phyloP scores from a whole-genome alignment of 352 stramenopile genomes.

The Elongisporangium prolatum region DNA sequence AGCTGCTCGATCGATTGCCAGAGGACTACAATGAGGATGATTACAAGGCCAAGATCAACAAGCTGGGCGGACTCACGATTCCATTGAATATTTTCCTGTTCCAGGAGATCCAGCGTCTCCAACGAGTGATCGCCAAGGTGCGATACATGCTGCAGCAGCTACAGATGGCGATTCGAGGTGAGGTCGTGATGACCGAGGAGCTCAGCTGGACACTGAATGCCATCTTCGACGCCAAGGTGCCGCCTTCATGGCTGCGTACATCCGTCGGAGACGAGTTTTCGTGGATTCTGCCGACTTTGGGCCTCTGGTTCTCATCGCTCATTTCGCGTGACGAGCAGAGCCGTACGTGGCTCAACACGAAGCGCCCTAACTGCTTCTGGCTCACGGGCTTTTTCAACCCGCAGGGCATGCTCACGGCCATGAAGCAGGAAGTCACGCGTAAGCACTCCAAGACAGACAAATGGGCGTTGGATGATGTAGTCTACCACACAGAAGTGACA shows the following conservation, averaged over 20 bases:
- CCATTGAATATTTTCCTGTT: constrained; percentile 99
- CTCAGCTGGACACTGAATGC: constrained; percentile 93
- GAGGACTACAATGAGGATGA: constrained; percentile 98
- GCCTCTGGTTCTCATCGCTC: constrained; percentile 97
- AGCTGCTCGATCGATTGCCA: constrained; percentile 92
- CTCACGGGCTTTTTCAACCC: constrained; percentile 98
- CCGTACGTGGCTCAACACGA: constrained; percentile 93
- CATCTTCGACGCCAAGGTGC: constrained; percentile 96
- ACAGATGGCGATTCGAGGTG: constrained; percentile 96
- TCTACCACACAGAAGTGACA: constrained; percentile 97
- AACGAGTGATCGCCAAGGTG: constrained; percentile 95
- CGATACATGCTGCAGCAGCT: constrained; percentile 94
- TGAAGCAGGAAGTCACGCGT: constrained; percentile 98
- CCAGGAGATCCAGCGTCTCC: constrained; percentile 97
- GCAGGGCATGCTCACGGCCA: constrained; percentile 97
- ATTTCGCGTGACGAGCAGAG: constrained; percentile 95
- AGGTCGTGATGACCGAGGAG: constrained; percentile 98
- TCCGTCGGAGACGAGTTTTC: constrained; percentile 97
- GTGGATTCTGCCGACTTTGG: constrained; percentile 95
- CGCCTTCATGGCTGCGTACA: constrained; percentile 94
- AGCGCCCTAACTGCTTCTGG: constrained; percentile 95
- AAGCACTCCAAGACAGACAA: constrained; percentile 96
- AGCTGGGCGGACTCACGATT: constrained; percentile 93
- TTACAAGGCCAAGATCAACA: constrained; percentile 97
- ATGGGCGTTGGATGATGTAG: constrained; percentile 97